Base-by-base conservation (phyloP, 768 basidiomycete species). In the Podaxis carcinomalis region DNA sequence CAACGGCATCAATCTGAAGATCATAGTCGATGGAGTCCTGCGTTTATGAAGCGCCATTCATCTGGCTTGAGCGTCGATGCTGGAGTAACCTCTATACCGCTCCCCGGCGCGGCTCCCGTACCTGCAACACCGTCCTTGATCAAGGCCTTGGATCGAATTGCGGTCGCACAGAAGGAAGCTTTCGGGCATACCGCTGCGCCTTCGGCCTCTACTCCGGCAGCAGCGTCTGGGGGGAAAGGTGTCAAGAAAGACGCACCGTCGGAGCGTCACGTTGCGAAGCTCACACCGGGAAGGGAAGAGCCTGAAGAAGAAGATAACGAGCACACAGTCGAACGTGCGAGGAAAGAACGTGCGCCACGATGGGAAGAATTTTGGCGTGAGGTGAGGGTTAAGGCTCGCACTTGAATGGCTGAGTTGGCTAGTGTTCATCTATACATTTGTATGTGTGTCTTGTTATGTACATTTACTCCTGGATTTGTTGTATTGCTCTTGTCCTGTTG, bases 101-200 rank as follows among this genome's bases (percentile, higher is more conserved):
- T 35, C 11, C 59, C 56, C 5, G 75, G 74, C 3, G 73, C 68
- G 5, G 68, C 71, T 27, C 70, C 84, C 1, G 80, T 87, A 1
- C 84, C 85, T 4, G 81, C 83, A 23, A 88, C 87, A 1, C 86
- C 87, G 0, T 88, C 87, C 2, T 75, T 88, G 35, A 81, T 87
- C 61, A 78, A 78, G 39, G 87, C 86, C 1, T 70, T 88, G n/a
- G 83, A 87, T 64, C 78, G 86, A 28, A 77, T 88, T 54, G 74
- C 79, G 10, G 72, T 74, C 14, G 87, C 86, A 2, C 86, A 88
- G 65, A 75, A 73, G 58, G 78, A 79, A 21, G 83, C 78, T n/a
- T 85, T 77, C 61, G 69, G 69, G 14, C 56, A 59, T 7, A 49
- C 35, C 16, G 4, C 49, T 9, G 49, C 63, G 2, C 28, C 56